Evolutionary conservation across 495 filamentous ascomycete species (phyloP).

Genomic region (Echria macrotheca): DNA sequence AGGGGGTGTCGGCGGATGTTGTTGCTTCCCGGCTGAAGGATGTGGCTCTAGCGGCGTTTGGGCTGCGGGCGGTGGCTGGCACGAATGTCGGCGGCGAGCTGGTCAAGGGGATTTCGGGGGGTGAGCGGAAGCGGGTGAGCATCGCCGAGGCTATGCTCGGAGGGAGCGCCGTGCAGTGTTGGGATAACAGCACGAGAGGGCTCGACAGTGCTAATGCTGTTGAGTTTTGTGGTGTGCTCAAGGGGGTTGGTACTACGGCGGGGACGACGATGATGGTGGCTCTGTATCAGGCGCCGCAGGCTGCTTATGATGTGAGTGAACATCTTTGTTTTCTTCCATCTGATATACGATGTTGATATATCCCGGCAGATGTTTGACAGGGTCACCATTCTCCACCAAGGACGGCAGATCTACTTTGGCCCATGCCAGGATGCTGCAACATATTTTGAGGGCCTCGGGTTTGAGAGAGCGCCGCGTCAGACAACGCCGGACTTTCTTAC

Average conservation of each 20-base stretch:
- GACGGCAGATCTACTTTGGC: slow-evolving; percentile 61
- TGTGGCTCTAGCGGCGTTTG: slow-evolving; percentile 15
- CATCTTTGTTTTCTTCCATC: background rate
- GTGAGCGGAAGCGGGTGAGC: slow-evolving; percentile 49
- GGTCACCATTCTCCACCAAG: slow-evolving; percentile 56
- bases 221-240: slow-evolving; percentile 61
- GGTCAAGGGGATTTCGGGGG: slow-evolving; percentile 61
- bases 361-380: slow-evolving; percentile 66
- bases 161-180: slow-evolving; percentile 40
- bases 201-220: slow-evolving; percentile 57
- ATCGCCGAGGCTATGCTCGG: slow-evolving; percentile 43
- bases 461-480: slow-evolving; percentile 41
- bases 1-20: background rate
- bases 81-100: slow-evolving; percentile 79
- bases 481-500: slow-evolving; percentile 67
- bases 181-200: slow-evolving; percentile 69
- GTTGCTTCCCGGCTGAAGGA: background rate
- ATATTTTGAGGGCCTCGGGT: slow-evolving; percentile 57
- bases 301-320: slow-evolving; percentile 53
- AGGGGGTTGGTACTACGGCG: slow-evolving; percentile 71
- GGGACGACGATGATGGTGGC: slow-evolving; percentile 70
- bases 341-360: background rate
- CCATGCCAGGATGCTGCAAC: slow-evolving; percentile 46
- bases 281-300: slow-evolving; percentile 74
- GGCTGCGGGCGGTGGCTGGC: slow-evolving; percentile 29